Conservation (phyloP, 768 basidiomycete genomes). For the Lactifluus pinguis region DNA sequence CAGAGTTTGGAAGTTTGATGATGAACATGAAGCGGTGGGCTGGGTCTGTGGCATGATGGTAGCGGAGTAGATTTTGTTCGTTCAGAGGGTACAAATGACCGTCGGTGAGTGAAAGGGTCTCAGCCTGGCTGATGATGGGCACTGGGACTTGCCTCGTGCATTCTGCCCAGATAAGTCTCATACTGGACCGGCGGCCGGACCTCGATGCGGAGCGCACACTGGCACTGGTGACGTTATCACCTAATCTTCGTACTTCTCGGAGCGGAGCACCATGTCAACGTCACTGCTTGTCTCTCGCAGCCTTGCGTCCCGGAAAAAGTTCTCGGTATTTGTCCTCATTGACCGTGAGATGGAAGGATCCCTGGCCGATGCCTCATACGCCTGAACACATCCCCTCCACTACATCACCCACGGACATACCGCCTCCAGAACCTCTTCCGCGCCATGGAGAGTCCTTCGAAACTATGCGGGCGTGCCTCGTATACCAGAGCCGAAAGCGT, state of each 20-base stretch:
- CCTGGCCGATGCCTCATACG: conserved; percentile 71
- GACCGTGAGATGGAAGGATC: conserved; percentile 33
- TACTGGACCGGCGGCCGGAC: no score
- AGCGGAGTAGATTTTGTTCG: no score
- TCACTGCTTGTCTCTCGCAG: not conserved
- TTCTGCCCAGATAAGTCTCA: no score
- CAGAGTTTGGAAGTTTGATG: not conserved
- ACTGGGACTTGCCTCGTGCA: no score
- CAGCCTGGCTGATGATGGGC: no score
- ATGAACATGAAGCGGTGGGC: not conserved
- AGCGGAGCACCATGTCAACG: not conserved
- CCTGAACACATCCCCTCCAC: conserved; percentile 64
- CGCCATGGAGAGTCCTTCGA: conserved; percentile 51
- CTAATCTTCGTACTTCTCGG: no score
- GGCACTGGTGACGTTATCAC: no score
- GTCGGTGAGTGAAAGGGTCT: no score
- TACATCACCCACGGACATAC: no score
- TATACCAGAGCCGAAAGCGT: conserved; percentile 87
- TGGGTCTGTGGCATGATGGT: not conserved
- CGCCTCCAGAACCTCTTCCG: conserved; percentile 54
- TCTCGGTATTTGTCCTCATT: not conserved
- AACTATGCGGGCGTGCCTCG: conserved; percentile 69
- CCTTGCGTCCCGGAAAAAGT: not conserved
- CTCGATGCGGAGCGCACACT: no score
- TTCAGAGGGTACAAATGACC: no score